Base-by-base conservation (phyloP, 441 rosid genomes). In the Jatropha podagrica region DNA sequence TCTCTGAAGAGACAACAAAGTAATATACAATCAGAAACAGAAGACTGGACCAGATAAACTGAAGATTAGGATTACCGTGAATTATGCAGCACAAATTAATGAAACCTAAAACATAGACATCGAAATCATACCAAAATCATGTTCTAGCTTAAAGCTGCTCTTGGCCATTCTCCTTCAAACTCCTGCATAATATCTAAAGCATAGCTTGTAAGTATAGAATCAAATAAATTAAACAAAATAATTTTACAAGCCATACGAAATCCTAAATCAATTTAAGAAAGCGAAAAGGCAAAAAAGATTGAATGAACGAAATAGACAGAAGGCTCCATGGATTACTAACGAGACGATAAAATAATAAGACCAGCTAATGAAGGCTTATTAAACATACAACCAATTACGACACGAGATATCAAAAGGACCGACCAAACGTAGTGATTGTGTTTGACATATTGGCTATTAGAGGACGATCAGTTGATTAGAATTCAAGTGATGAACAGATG, bases 131-230 rank as follows among this genome's bases (percentile, higher is more conserved):
- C 98, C 92, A 55, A 87, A 90, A 55, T 90, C 97, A 66, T 93
- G 92, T 75, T 91, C 90, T 12, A 83, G 75, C 91, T 93, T 93
- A 89, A 91, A 93, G 82, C 83, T 67, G 80, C 92, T 87, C 76
- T 83, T 90, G 20, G 81, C 75, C 98, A 93, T 91, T 61, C 74
- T 55, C n/a, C 40, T 27, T 48, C 51, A 42, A n/a, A 42, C 20
- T 23, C 20, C 77, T 76, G 73, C 32, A 41, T 62, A 66, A 63
- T 12, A 75, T 51, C 68, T 32, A 55, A 74, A 11, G 48, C 69
- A n/a, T 40, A 51, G 4, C 32, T 32, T 32, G 32, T 32, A 32
- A 32, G 32, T 32, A 32, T 32, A 32, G 32, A 32, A 32, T 32
- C 32, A 32, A 32, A 32, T 32, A 32, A 27, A 59, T 68, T 46